phyloP scores from a whole-genome alignment of 345 rosid species.

The Camelina sativa region DNA sequence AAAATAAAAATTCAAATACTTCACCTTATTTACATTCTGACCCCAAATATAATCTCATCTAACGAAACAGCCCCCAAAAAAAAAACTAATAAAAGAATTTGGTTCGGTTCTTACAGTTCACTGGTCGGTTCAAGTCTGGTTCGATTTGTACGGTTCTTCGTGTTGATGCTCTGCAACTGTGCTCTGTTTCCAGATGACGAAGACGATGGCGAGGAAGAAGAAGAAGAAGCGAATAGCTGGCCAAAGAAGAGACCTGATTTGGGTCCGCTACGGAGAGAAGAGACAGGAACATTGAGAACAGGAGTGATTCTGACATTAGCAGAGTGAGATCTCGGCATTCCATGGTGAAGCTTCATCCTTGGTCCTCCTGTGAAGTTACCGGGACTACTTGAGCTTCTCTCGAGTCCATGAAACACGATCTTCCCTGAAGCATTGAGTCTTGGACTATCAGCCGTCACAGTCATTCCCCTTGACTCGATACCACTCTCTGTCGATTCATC shows the following conservation, averaged over 20 bases:
- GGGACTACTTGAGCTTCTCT: conserved; percentile 97
- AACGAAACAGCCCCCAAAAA: conserved; percentile 1
- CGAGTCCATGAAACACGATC: conserved; percentile 86
- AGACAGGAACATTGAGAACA: conserved; percentile 76
- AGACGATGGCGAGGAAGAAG: background rate
- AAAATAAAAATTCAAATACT: background rate
- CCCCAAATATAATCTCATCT: conserved; percentile 15
- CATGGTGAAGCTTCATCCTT: conserved; percentile 64
- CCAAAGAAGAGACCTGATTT: conserved; percentile 62
- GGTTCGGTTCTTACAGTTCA: conserved; percentile 14
- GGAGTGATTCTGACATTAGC: conserved; percentile 75
- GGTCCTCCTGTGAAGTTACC: conserved; percentile 94
- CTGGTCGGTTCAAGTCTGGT: conserved; percentile 40
- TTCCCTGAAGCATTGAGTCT: conserved; percentile 94
- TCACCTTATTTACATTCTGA: conserved; percentile 38
- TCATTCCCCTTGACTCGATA: conserved; percentile 56
- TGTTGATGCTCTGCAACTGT: conserved; percentile 41
- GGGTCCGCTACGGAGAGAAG: conserved; percentile 63
- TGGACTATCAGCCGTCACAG: conserved; percentile 89
- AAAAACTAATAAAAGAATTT: background rate
- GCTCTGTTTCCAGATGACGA: conserved; percentile 32
- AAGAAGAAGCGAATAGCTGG: conserved; percentile 59
- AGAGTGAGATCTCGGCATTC: conserved; percentile 91
- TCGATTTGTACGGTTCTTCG: conserved; percentile 48
- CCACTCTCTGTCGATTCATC: conserved; percentile 46